Percentiles rank a stretch among this genome's conserved stretches.
Evolutionary conservation across 306 rosid genomes (phyloP).

Genomic region (Nissolia schottii): DNA sequence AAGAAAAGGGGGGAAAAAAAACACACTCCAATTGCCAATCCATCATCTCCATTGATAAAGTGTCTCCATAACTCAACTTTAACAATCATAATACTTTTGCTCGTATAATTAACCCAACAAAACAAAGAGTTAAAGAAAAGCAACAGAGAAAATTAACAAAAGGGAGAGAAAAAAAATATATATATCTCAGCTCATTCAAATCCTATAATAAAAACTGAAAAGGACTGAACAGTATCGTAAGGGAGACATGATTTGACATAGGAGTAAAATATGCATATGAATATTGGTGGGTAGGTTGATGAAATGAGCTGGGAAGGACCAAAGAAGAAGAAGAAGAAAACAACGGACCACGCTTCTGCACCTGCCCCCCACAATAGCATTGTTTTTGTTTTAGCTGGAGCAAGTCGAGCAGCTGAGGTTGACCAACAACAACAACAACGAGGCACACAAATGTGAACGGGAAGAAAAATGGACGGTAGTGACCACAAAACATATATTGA

Average conservation of each 20-base stretch:
- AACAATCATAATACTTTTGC: constrained; percentile 61
- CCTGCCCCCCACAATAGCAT: constrained; percentile 70
- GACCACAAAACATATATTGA: constrained; percentile 38
- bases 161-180: constrained; percentile 15
- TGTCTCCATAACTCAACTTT: constrained; percentile 51
- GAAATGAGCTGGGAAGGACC: constrained; percentile 25
- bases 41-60: constrained; percentile 46
- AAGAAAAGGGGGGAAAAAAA: too few relatives aligned
- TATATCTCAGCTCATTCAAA: constrained; percentile 46
- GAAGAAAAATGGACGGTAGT: constrained; percentile 12
- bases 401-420: constrained; percentile 98
- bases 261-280: constrained; percentile 42
- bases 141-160: neutral
- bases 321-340: neutral
- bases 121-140: constrained; percentile 25
- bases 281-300: constrained; percentile 34
- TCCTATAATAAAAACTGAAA: constrained; percentile 52
- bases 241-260: constrained; percentile 40
- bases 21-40: constrained; percentile 52
- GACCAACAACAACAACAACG: constrained; percentile 44
- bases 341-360: constrained; percentile 82
- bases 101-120: constrained; percentile 53
- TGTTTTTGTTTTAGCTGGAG: constrained; percentile 59
- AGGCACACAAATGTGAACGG: constrained; percentile 34
- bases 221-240: constrained; percentile 50